Evolutionary conservation across 2,329 filamentous ascomycete genomes (phyloP), one percentile per base, ranked within the genome.

Genomic region (Aspergillus floridensis): DNA sequence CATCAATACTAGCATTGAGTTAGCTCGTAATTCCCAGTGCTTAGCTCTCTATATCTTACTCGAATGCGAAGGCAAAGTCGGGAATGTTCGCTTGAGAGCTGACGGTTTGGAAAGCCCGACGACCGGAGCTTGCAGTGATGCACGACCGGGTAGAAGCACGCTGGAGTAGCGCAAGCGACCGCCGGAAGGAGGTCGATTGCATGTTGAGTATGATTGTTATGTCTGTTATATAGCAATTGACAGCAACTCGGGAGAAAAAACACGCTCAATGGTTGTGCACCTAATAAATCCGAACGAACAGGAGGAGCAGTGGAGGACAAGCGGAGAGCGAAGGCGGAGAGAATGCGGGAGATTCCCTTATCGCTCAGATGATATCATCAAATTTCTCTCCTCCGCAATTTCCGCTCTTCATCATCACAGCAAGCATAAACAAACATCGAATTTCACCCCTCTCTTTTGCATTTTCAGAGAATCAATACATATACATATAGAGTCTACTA

Each of bases 1-100:
- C 95, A 75, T 99, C 95, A 72, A 99, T 96, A 75, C 86, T 90
- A 65, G 14, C 16, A 1, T 41, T 66, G 63, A 68, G 59, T 64
- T 52, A 53, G 54, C 53, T 35, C 31, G 38, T n/a, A 19, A 19
- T 7, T 4, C 14, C 38, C 38, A 16, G 14, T 35, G 0, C 59
- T 60, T 49, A 57, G 58, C 14, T 49, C 24, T 49, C 44, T 51
- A 22, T n/a, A 19, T 68, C 72, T 69, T 72, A 80, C 78, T 80
- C 78, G 62, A 80, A 77, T 38, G 77, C 77, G 66, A 80, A 79
- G 14, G 76, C 77, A 65, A 79, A 79, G 60, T 74, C 71, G 5
- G 77, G 77, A 32, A 75, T 58, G 32, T 44, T 44, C 16, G 38
- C 14, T 44, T 64, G 69, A 26, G 67, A 65, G 57, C 62, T 72